A percentile compares a stretch with the other conserved stretches of the same genome.
Conservation (phyloP, 768 basidiomycete species). For the Trametes meyenii region DNA sequence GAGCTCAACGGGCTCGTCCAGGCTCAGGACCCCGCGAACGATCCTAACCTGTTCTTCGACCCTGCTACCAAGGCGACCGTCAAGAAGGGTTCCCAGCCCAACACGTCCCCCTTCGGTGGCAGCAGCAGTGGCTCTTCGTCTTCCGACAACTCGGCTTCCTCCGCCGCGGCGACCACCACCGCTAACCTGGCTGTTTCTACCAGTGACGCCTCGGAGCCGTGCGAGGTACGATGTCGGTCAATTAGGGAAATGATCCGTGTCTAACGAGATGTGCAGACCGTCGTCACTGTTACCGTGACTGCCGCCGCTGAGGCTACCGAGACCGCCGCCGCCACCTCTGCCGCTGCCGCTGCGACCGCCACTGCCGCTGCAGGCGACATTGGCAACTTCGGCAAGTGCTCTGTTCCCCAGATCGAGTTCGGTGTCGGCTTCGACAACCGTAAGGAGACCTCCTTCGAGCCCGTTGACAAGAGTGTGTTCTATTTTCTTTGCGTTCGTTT, state of each 20-base stretch:
- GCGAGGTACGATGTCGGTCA: constrained; percentile 1
- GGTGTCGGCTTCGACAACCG: constrained; percentile 55
- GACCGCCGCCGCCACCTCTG: constrained; percentile 14
- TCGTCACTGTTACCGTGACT: constrained; percentile 22
- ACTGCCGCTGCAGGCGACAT: constrained; percentile 21
- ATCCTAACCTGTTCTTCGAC: constrained; percentile 38
- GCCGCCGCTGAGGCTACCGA: constrained; percentile 18
- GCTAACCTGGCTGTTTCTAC: constrained; percentile 14
- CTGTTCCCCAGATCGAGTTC: constrained; percentile 57
- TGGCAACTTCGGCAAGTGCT: constrained; percentile 56
- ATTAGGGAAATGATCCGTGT: not conserved
- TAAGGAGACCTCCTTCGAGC: constrained; percentile 57
- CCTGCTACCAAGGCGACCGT: constrained; percentile 41
- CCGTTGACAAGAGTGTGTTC: constrained; percentile 46
- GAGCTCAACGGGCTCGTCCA: constrained; percentile 41
- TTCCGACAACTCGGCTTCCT: constrained; percentile 13
- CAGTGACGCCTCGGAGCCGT: constrained; percentile 14
- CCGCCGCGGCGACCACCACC: constrained; percentile 15
- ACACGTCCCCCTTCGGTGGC: constrained; percentile 36
- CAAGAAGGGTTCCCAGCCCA: constrained; percentile 46
- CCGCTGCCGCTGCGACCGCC: constrained; percentile 20
- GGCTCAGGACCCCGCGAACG: constrained; percentile 39
- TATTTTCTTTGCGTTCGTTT: not conserved
- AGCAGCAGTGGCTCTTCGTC: constrained; percentile 3
- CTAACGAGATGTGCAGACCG: not conserved